Conservation (phyloP, 176 grass and related monocot species). For the Oryza brachyantha region DNA sequence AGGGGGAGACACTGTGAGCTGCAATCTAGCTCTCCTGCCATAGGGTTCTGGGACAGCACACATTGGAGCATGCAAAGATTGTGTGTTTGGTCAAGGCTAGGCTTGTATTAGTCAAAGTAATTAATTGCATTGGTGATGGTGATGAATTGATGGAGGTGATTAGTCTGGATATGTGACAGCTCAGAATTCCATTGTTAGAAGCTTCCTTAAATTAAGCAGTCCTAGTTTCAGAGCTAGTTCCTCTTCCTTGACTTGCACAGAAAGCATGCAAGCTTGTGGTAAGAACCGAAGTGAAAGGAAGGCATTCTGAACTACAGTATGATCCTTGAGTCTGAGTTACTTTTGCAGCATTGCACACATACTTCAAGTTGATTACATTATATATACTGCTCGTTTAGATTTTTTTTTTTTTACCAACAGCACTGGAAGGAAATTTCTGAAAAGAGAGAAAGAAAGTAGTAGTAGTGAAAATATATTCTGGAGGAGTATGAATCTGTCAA, state of each 20-base stretch:
- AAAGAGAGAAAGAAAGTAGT: neutral
- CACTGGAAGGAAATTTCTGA: too few relatives aligned
- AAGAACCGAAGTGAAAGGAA: neutral
- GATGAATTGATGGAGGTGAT: conserved; percentile 1
- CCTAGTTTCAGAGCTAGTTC: neutral
- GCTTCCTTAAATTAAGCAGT: conserved; percentile 5
- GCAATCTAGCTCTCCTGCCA: conserved; percentile 11
- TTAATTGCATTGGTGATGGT: conserved; percentile 18
- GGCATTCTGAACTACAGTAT: neutral
- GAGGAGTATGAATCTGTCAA: neutral
- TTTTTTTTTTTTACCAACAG: too few relatives aligned
- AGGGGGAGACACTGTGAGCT: conserved; percentile 26
- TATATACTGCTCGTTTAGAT: too few relatives aligned
- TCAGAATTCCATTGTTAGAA: conserved; percentile 22
- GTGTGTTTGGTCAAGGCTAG: conserved; percentile 15
- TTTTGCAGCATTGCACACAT: too few relatives aligned
- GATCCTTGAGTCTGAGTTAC: neutral
- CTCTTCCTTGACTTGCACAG: conserved; percentile 12
- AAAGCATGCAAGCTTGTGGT: neutral
- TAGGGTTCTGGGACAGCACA: neutral
- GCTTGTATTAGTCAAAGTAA: conserved; percentile 18
- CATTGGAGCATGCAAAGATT: neutral
- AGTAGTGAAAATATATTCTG: neutral
- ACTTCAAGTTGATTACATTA: too few relatives aligned
- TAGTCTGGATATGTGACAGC: neutral